Percentiles rank a stretch among this genome's conserved stretches.
phyloP scores from a whole-genome alignment of 768 basidiomycete genomes.

The Polyporus arcularius region DNA sequence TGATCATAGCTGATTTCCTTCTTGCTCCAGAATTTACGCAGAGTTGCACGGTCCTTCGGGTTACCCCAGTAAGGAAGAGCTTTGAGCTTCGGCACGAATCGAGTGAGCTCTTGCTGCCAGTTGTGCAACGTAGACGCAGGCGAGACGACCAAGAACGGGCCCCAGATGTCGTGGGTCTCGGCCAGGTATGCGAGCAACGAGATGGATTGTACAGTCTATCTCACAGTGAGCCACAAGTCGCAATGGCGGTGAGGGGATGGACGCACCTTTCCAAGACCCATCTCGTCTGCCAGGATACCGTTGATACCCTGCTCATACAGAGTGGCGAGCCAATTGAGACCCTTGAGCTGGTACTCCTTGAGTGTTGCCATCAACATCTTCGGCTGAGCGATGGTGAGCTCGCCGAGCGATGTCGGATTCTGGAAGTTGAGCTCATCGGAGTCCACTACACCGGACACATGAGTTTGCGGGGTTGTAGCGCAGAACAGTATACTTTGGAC shows the following conservation, averaged over 20 bases:
- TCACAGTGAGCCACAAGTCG: not conserved
- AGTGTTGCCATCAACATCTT: conserved; percentile 95
- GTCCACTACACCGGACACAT: conserved; percentile 57
- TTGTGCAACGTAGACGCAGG: conserved; percentile 97
- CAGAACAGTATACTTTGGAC: conserved; percentile 27
- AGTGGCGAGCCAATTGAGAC: conserved; percentile 96
- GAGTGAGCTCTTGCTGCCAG: conserved; percentile 98
- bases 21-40: conserved; percentile 97
- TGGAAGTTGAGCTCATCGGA: conserved; percentile 99
- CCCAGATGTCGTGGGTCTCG: conserved; percentile 98
- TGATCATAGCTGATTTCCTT: conserved; percentile 95
- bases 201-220: conserved; percentile 94
- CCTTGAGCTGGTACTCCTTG: conserved; percentile 98
- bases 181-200: conserved; percentile 94
- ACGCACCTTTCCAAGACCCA: conserved; percentile 87
- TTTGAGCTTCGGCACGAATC: conserved; percentile 92
- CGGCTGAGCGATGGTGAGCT: conserved; percentile 86
- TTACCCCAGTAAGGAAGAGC: conserved; percentile 98
- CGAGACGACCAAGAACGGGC: conserved; percentile 96
- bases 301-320: conserved; percentile 99
- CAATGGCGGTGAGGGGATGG: not conserved
- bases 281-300: conserved; percentile 98
- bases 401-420: conserved; percentile 91
- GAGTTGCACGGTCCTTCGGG: conserved; percentile 90
- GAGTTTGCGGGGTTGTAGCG: not conserved